phyloP scores from a whole-genome alignment of 345 rosid genomes.

The Sapria himalayana region DNA sequence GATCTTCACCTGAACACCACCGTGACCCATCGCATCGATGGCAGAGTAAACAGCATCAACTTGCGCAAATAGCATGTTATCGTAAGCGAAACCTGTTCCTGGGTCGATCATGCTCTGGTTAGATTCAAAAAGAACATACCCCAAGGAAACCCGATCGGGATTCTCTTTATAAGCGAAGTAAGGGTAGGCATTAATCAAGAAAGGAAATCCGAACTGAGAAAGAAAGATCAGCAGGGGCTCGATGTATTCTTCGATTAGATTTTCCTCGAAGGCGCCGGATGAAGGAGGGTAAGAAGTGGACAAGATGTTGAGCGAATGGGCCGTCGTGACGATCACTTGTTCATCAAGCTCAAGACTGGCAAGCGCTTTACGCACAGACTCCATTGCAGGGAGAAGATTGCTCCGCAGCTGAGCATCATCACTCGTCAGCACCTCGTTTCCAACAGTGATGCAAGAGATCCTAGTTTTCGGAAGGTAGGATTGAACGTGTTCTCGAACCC shows the following conservation, averaged over 20 bases:
- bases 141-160: slow-evolving; percentile 33
- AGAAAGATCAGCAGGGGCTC: slow-evolving; percentile 43
- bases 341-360: slow-evolving; percentile 37
- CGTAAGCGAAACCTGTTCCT: slow-evolving; percentile 41
- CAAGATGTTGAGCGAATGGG: slow-evolving; percentile 45
- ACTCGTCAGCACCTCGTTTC: slow-evolving; percentile 51
- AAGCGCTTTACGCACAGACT: slow-evolving; percentile 24
- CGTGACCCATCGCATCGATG: slow-evolving; percentile 50
- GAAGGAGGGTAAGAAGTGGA: slow-evolving; percentile 59
- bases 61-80: slow-evolving; percentile 90
- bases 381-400: slow-evolving; percentile 66
- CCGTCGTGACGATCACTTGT: slow-evolving; percentile 48
- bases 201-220: slow-evolving; percentile 42
- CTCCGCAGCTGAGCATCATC: slow-evolving; percentile 16
- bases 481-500: slow-evolving; percentile 44
- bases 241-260: slow-evolving; percentile 23
- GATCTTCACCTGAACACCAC: slow-evolving; percentile 35
- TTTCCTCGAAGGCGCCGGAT: slow-evolving; percentile 35
- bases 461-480: slow-evolving; percentile 37
- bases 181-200: slow-evolving; percentile 77
- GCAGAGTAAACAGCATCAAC: slow-evolving; percentile 77
- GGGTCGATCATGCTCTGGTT: slow-evolving; percentile 49
- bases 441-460: slow-evolving; percentile 50
- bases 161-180: slow-evolving; percentile 55
- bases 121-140: slow-evolving; percentile 65